Evolutionary conservation across 495 filamentous ascomycete species (phyloP), one percentile per base, ranked within the genome.

Genomic region (Hypoxylon subgilvum): DNA sequence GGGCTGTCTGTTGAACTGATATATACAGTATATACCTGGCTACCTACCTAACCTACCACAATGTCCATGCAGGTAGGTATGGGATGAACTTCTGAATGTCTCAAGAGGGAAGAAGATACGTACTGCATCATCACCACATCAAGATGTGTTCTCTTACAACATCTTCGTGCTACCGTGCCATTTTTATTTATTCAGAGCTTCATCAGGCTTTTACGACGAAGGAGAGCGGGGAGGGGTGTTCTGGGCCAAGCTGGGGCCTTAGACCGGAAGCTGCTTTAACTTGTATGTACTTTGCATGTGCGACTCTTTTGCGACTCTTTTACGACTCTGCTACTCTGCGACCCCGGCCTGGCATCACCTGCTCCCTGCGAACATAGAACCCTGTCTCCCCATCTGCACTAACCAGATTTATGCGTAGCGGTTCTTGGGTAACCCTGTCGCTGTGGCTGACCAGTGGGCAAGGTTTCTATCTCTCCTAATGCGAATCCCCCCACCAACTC

Each of bases 291-390:
- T 22, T 41, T 63, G 52, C 59, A 52, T 27, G 23, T 27, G 23
- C 23, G 8, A 27, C 23, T 27, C 8, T n/a, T n/a, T n/a, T n/a
- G n/a, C n/a, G n/a, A n/a, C n/a, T n/a, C n/a, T n/a, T n/a, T n/a
- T n/a, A n/a, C 4, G 8, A 27, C 4, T 27, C 4, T 8, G 23
- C 23, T 4, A 27, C 4, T 57, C 48, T 49, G 60, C 36, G 21
- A 57, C 59, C 52, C 59, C 47, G 36, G 52, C 35, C 21, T 55
- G 22, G 59, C 47, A 36, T 63, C 60, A 63, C 53, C 53, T 63
- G 60, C 47, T 43, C 59, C 22, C 13, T 36, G 59, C 52, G 41
- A 57, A 46, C 25, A 10, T 34, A 52, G 34, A 46, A 28, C 45
- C 36, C 47, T 23, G 47, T 34, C 25, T 35, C 22, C 31, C 10